Percentiles rank a stretch among this genome's conserved stretches.
phyloP scores from a whole-genome alignment of 495 filamentous ascomycete species.

The Penicillium crystallinum region DNA sequence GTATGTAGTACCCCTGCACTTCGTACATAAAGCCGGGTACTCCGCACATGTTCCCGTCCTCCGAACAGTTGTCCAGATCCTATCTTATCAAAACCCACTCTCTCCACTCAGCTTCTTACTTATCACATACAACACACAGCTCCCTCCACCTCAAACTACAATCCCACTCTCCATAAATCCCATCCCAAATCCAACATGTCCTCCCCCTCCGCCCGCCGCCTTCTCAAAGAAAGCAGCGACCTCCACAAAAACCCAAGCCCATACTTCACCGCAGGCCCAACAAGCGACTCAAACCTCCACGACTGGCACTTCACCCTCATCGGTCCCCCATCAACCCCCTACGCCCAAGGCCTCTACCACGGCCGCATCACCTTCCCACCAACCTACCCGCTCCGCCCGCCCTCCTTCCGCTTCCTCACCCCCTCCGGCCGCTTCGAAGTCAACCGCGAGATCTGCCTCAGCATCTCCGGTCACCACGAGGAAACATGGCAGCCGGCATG shows the following conservation, averaged over 20 bases:
- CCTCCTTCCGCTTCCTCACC: conserved; percentile 89
- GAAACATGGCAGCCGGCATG: conserved; percentile 98
- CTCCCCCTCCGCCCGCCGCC: conserved; percentile 46
- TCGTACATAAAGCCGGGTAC: too few relatives aligned
- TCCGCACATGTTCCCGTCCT: too few relatives aligned
- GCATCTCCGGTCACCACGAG: conserved; percentile 90
- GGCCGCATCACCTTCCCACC: conserved; percentile 89
- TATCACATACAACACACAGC: background rate
- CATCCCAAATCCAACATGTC: conserved; percentile 14
- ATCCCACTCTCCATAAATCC: background rate
- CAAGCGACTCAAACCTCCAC: conserved; percentile 79
- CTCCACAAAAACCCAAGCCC: conserved; percentile 70
- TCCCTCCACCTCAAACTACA: background rate
- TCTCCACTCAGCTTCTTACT: too few relatives aligned
- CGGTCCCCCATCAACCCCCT: conserved; percentile 77
- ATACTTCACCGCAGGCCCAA: conserved; percentile 75
- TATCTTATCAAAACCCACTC: background rate
- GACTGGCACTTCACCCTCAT: conserved; percentile 99
- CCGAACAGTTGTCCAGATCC: background rate
- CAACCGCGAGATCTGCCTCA: conserved; percentile 94
- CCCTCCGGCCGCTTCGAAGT: conserved; percentile 90
- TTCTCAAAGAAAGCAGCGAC: conserved; percentile 75
- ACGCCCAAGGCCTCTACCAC: conserved; percentile 82
- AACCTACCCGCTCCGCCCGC: conserved; percentile 82
- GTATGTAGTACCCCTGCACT: too few relatives aligned